Percentiles rank a stretch among this genome's conserved stretches.
Conservation (phyloP, 768 basidiomycete species). For the Austroboletus festivus region DNA sequence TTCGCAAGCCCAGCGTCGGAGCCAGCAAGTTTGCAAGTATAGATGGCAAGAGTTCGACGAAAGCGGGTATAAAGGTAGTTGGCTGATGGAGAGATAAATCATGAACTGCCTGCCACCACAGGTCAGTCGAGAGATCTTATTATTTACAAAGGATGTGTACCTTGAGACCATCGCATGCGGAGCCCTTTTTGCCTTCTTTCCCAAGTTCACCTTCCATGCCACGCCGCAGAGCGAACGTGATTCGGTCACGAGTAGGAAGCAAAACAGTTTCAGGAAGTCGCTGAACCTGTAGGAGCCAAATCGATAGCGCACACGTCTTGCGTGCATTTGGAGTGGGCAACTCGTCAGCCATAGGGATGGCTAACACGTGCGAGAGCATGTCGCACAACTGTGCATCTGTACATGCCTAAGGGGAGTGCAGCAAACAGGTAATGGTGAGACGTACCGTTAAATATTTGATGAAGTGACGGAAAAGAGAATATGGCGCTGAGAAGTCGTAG, state of each 20-base stretch:
- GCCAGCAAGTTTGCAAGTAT: slow-evolving; percentile 63
- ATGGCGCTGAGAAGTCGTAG: slow-evolving; percentile 61
- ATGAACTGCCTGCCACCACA: slow-evolving; percentile 60
- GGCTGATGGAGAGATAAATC: slow-evolving; percentile 66
- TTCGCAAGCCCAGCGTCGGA: slow-evolving; percentile 59
- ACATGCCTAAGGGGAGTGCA: slow-evolving; percentile 4
- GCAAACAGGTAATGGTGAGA: slow-evolving; percentile 7
- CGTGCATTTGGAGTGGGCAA: slow-evolving; percentile 81
- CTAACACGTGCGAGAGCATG: slow-evolving; percentile 61
- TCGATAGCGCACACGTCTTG: slow-evolving; percentile 79
- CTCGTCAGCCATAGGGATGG: slow-evolving; percentile 65
- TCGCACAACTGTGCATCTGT: slow-evolving; percentile 56
- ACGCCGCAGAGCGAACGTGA: slow-evolving; percentile 67
- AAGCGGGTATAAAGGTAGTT: slow-evolving; percentile 63
- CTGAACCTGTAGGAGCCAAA: slow-evolving; percentile 71
- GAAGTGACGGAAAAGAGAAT: slow-evolving; percentile 58
- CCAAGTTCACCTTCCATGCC: slow-evolving; percentile 83
- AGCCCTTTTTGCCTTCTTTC: slow-evolving; percentile 86
- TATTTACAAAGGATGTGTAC: slow-evolving; percentile 35
- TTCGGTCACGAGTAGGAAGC: slow-evolving; percentile 58
- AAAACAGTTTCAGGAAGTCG: slow-evolving; percentile 64
- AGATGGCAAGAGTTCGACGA: slow-evolving; percentile 56
- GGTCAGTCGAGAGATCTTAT: slow-evolving; percentile 10
- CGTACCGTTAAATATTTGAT: slow-evolving; percentile 60
- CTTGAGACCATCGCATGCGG: slow-evolving; percentile 74